Conservation (phyloP, 148 eudicot genomes). For the Vaccinium corymbosum region DNA sequence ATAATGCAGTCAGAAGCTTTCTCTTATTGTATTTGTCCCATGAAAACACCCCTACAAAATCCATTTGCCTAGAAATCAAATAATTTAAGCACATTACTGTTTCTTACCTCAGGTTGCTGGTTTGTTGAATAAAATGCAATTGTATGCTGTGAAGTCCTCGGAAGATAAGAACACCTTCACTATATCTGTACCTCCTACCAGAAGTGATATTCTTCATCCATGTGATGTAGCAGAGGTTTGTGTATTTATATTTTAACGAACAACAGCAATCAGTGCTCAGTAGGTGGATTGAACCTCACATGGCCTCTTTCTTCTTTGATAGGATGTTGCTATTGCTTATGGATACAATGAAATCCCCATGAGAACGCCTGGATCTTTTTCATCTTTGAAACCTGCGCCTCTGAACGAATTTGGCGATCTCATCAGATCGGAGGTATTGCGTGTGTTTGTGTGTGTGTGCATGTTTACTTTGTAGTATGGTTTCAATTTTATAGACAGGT, state of each 20-base stretch:
- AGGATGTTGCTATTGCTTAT: constrained; percentile 99
- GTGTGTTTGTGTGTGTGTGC: not conserved
- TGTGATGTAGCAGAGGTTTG: constrained; percentile 97
- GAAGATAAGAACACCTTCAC: constrained; percentile 39
- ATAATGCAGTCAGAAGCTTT: not conserved
- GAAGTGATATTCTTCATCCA: constrained; percentile 97
- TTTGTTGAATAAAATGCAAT: constrained; percentile 81
- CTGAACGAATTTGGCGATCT: constrained; percentile 70
- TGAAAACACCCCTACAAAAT: not conserved
- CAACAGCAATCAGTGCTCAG: not conserved
- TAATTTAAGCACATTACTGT: constrained; percentile 5
- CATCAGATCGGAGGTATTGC: constrained; percentile 73
- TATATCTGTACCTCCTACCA: constrained; percentile 86
- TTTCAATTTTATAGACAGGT: not conserved
- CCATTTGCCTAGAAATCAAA: not conserved
- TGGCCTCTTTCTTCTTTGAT: constrained; percentile 3
- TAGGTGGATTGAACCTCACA: not conserved
- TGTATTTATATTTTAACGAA: not conserved
- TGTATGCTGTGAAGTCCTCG: constrained; percentile 54
- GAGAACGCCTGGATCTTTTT: constrained; percentile 66
- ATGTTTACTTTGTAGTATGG: not conserved
- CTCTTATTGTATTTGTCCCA: not conserved
- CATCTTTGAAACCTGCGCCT: constrained; percentile 69
- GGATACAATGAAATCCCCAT: constrained; percentile 89
- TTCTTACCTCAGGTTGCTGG: constrained; percentile 53